Conservation (phyloP, 23 red algal species). For the Cyanidioschyzon merolae region DNA sequence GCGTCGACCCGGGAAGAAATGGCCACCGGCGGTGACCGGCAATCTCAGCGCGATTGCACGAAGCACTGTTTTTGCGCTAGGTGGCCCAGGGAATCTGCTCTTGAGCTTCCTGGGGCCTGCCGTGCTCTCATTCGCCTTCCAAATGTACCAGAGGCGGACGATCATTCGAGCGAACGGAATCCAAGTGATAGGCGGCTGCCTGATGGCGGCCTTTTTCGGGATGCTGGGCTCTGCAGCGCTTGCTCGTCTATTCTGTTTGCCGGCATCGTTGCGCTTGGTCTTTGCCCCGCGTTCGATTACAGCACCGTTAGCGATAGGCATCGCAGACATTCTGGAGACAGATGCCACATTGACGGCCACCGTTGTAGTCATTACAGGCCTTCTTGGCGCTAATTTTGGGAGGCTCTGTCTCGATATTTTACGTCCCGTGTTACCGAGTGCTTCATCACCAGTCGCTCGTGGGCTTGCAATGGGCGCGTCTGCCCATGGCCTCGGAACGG, state of each 20-base stretch:
- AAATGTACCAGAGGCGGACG: constrained; percentile 57
- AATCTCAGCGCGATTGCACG: not conserved
- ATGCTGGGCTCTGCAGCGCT: constrained; percentile 70
- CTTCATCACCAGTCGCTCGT: constrained; percentile 23
- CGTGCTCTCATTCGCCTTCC: constrained; percentile 91
- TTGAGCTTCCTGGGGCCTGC: constrained; percentile 68
- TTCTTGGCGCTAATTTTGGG: constrained; percentile 74
- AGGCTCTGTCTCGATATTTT: not conserved
- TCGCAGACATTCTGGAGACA: constrained; percentile 48
- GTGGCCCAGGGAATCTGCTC: constrained; percentile 60
- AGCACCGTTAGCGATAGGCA: constrained; percentile 81
- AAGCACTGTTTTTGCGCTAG: not conserved
- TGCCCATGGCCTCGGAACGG: constrained; percentile 86
- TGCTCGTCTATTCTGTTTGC: constrained; percentile 40
- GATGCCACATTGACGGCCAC: constrained; percentile 54
- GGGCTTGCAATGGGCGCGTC: constrained; percentile 47
- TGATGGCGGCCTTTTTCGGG: constrained; percentile 38
- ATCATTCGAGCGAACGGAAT: constrained; percentile 30
- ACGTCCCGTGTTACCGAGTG: not conserved
- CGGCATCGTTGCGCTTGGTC: constrained; percentile 30
- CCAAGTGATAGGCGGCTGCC: constrained; percentile 42
- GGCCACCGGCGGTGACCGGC: not conserved
- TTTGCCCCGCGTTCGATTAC: constrained; percentile 80
- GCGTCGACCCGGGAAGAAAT: not conserved
- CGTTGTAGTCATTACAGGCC: constrained; percentile 75